Percentiles rank a stretch among this genome's conserved stretches.
Evolutionary conservation across 1,284 basidiomycete genomes (phyloP).

Genomic region (Pterulicium gracile): DNA sequence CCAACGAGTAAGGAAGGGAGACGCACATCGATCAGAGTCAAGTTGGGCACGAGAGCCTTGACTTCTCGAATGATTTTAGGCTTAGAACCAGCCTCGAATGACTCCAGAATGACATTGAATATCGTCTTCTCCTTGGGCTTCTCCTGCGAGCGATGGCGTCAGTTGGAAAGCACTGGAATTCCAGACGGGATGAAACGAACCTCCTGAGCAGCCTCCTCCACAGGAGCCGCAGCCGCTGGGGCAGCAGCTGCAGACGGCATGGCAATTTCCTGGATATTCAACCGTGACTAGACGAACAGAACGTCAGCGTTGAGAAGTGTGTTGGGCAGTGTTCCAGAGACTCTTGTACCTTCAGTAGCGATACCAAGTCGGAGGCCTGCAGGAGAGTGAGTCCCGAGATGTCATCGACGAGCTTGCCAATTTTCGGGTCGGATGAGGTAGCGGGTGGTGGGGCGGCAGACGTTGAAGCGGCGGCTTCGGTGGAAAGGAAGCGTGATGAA

Average conservation of each 20-base stretch:
- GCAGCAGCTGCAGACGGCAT: slow-evolving; percentile 68
- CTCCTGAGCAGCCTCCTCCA: slow-evolving; percentile 50
- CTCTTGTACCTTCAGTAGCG: slow-evolving; percentile 88
- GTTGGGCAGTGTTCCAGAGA: no score
- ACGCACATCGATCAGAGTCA: slow-evolving; percentile 92
- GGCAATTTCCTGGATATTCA: slow-evolving; percentile 98
- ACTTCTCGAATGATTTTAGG: slow-evolving; percentile 98
- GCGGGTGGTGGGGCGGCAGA: slow-evolving; percentile 22
- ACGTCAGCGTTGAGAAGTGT: no score
- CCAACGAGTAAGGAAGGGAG: slow-evolving; percentile 11
- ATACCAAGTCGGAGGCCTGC: slow-evolving; percentile 95
- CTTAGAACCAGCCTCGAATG: slow-evolving; percentile 84
- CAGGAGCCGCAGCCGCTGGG: slow-evolving; percentile 40
- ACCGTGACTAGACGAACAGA: slow-evolving; percentile 52
- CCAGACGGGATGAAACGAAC: slow-evolving; percentile 27
- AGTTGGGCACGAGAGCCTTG: slow-evolving; percentile 88
- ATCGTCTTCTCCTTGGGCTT: slow-evolving; percentile 99
- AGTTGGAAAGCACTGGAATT: slow-evolving; percentile 8
- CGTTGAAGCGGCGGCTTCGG: slow-evolving; percentile 21
- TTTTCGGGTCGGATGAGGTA: slow-evolving; percentile 50
- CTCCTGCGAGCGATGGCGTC: slow-evolving; percentile 37
- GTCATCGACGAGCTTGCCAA: slow-evolving; percentile 84
- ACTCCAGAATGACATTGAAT: slow-evolving; percentile 91
- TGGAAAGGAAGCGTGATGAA: slow-evolving; percentile 20
- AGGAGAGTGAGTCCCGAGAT: slow-evolving; percentile 87